Evolutionary conservation across 169 alveolate genomes (phyloP).

Genomic region (Toxoplasma gondii): DNA sequence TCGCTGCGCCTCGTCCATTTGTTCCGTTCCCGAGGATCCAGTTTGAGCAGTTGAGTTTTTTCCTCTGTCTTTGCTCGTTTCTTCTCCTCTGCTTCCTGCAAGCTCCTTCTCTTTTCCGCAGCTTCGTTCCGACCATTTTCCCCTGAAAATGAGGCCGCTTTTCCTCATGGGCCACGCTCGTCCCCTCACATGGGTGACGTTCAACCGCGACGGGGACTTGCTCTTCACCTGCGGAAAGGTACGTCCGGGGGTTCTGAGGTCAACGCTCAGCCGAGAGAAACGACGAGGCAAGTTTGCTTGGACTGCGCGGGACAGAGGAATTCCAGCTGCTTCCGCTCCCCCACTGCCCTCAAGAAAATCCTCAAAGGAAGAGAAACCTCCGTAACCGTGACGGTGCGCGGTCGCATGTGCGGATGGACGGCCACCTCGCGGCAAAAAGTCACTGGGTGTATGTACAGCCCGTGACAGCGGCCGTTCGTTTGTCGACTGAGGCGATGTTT

Average conservation of each 20-base stretch:
- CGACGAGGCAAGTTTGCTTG: neutral
- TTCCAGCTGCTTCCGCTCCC: neutral
- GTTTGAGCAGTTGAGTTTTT: too few species aligned
- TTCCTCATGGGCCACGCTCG: slow-evolving; percentile 88
- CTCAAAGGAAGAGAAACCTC: too few species aligned
- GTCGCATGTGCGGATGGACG: too few species aligned
- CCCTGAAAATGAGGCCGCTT: slow-evolving; percentile 81
- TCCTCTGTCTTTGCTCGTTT: neutral
- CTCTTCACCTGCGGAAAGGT: slow-evolving; percentile 92
- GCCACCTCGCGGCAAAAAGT: too few species aligned
- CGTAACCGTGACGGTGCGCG: too few species aligned
- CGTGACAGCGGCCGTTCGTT: too few species aligned
- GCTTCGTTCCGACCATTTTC: neutral
- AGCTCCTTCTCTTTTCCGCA: too few species aligned
- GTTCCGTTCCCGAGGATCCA: neutral
- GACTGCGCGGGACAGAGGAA: neutral
- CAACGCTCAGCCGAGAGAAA: neutral
- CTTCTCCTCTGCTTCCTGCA: neutral
- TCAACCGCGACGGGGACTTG: slow-evolving; percentile 89
- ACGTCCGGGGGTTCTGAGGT: neutral
- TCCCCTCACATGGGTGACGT: slow-evolving; percentile 89
- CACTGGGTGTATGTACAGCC: too few species aligned
- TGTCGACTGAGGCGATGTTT: too few species aligned
- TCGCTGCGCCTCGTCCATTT: neutral
- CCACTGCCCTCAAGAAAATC: too few species aligned